Evolutionary conservation across 768 basidiomycete species (phyloP).

Genomic region (Atractiella rhizophila): DNA sequence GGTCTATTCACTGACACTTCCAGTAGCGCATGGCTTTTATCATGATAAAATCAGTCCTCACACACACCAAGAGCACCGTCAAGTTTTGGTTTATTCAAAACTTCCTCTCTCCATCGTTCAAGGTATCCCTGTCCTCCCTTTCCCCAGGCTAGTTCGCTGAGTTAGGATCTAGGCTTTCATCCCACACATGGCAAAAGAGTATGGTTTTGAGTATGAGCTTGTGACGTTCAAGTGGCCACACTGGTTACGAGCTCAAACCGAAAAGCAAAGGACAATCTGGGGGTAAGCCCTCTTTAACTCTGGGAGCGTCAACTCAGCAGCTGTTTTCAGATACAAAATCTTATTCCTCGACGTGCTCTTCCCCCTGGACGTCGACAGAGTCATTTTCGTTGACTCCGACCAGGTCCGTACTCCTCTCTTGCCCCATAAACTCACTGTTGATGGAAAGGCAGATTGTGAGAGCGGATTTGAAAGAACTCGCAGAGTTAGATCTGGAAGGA

Average conservation of each 20-base stretch:
- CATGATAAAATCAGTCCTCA: slow-evolving; percentile 89
- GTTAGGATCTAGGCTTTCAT: slow-evolving; percentile 48
- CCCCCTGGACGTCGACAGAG: slow-evolving; percentile 96
- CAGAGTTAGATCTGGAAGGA: slow-evolving; percentile 75
- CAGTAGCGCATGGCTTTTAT: slow-evolving; percentile 77
- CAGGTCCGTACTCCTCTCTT: slow-evolving; percentile 27
- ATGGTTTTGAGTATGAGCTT: slow-evolving; percentile 84
- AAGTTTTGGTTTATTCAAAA: slow-evolving; percentile 99
- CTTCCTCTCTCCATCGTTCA: slow-evolving; percentile 88
- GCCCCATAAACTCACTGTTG: too few relatives aligned
- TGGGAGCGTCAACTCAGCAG: neutral
- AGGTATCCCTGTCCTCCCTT: slow-evolving; percentile 14
- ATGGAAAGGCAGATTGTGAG: slow-evolving; percentile 44
- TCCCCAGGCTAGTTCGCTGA: neutral
- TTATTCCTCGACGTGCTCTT: slow-evolving; percentile 96
- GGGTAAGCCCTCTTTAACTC: slow-evolving; percentile 24
- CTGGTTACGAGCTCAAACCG: slow-evolving; percentile 86
- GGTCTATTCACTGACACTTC: neutral
- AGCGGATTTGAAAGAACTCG: slow-evolving; percentile 76
- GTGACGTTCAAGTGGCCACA: slow-evolving; percentile 99
- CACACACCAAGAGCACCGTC: slow-evolving; percentile 76
- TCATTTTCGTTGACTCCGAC: slow-evolving; percentile 95
- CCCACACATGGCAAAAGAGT: slow-evolving; percentile 68
- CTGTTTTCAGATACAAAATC: slow-evolving; percentile 49
- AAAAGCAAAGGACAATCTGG: slow-evolving; percentile 98